Base-by-base conservation (phyloP, 192 early-diverging fungal genomes). In the Dimargaris xerosporica region DNA sequence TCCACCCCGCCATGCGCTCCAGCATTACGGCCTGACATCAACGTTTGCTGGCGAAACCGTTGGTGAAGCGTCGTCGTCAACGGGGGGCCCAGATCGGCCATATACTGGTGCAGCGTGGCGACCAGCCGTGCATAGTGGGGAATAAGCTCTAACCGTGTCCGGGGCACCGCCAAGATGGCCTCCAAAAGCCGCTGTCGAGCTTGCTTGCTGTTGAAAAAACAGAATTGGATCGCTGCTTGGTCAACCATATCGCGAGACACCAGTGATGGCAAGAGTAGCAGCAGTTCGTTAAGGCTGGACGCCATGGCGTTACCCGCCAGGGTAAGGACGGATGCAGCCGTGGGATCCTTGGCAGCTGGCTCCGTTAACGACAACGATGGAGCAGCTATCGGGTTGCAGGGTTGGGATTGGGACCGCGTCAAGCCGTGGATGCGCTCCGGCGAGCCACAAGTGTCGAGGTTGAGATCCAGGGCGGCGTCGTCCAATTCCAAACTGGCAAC, bases 121-220 rank as follows among this genome's bases (percentile, higher is more conserved):
- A 97, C 85, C 61, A 99, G 70, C 0, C 96, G 81, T 13, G 87
- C 76, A 69, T 96, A 96, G 66, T 92, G 93, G 6, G 96, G 92
- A 19, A 99, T 69, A 16, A 96, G 66, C 51, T 91, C 94, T 31
- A 86, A 67, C 43, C 93, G 78, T 30, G 84, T 75, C 17, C 92
- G 82, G 25, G 90, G 89, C 12, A 96, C 89, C 34, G 79, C 79
- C 0, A 88, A 64, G 23, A 99, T 69, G 0, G 83, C 80, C 55
- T 82, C 82, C n/a, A 89, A 75, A 12, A 99, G 75, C 44, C 79
- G 79, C 19, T 82, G 88, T 45, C 93, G 75, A 13, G 87, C 82
- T 17, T 65, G 69, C 54, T 90, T 93, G 41, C 75, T 84, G 73
- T 96, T 98, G 11, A 92, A 67, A 65, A 84, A 96, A 69, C 91